phyloP scores from a whole-genome alignment of 2,329 filamentous ascomycete species.

The Amesomyces nigricolor region DNA sequence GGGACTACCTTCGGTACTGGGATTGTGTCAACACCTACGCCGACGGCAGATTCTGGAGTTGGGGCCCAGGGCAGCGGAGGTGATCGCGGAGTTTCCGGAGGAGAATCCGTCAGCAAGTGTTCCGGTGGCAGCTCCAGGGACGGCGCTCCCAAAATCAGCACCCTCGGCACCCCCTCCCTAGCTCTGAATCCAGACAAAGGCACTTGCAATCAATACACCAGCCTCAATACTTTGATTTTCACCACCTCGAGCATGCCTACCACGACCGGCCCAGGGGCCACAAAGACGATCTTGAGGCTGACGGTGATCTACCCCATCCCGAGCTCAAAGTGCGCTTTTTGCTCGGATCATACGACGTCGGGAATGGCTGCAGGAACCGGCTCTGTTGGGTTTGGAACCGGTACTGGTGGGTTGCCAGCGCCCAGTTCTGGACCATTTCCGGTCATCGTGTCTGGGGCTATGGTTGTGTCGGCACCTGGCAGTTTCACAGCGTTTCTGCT shows the following conservation, averaged over 20 bases:
- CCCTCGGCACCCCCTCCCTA: not conserved
- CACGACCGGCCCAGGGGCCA: too few species aligned
- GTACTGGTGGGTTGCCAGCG: not conserved
- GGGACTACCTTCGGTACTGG: too few species aligned
- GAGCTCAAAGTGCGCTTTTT: not conserved
- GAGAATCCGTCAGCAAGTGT: too few species aligned
- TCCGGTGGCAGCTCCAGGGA: not conserved
- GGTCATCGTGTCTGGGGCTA: constrained; percentile 2
- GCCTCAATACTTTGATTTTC: too few species aligned
- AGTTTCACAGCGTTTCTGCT: constrained; percentile 7
- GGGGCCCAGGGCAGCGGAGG: too few species aligned
- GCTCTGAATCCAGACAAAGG: not conserved
- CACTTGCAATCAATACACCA: too few species aligned
- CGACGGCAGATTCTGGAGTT: too few species aligned
- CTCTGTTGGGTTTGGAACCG: not conserved
- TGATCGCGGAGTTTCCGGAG: too few species aligned
- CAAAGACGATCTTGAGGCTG: too few species aligned
- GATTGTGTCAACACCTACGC: too few species aligned
- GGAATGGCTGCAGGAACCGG: not conserved
- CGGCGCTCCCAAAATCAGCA: not conserved
- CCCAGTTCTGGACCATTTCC: not conserved
- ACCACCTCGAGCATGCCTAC: constrained; percentile 11
- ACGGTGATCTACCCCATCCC: constrained; percentile 17
- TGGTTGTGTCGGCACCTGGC: constrained; percentile 7
- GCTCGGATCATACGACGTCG: not conserved